phyloP scores from a whole-genome alignment of 78 protist species.

The Emiliania huxleyi region DNA sequence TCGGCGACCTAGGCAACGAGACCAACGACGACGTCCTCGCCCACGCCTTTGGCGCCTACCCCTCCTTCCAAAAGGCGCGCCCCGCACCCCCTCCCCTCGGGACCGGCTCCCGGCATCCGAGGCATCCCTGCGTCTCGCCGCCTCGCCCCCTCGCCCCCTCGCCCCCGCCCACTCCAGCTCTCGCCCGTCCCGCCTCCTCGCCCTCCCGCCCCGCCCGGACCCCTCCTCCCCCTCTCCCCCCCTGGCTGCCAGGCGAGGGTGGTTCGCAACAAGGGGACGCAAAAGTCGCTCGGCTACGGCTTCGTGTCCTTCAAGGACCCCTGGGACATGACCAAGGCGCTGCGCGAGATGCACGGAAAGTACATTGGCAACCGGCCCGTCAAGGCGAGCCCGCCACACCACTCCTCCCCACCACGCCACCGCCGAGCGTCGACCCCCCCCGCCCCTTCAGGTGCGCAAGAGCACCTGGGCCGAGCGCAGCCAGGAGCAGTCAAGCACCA shows the following conservation, averaged over 20 bases:
- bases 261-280: slow-evolving; percentile 52
- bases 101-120: too few relatives aligned
- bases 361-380: slow-evolving; percentile 61
- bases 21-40: slow-evolving; percentile 64
- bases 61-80: slow-evolving; percentile 69
- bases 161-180: too few relatives aligned
- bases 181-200: too few relatives aligned
- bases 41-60: slow-evolving; percentile 59
- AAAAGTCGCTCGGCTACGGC: slow-evolving; percentile 75
- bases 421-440: too few relatives aligned
- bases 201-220: too few relatives aligned
- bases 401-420: too few relatives aligned
- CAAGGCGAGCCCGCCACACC: too few relatives aligned
- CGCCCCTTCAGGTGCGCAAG: neutral
- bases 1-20: slow-evolving; percentile 82
- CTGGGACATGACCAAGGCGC: slow-evolving; percentile 65
- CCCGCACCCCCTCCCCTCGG: neutral
- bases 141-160: too few relatives aligned
- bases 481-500: neutral
- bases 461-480: neutral
- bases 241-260: slow-evolving; percentile 43
- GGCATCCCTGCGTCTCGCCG: too few relatives aligned
- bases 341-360: slow-evolving; percentile 65
- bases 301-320: slow-evolving; percentile 70
- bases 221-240: too few relatives aligned